Percentiles rank a stretch among this genome's conserved stretches.
phyloP scores from a whole-genome alignment of 768 basidiomycete species.

The Boletus huronensis region DNA sequence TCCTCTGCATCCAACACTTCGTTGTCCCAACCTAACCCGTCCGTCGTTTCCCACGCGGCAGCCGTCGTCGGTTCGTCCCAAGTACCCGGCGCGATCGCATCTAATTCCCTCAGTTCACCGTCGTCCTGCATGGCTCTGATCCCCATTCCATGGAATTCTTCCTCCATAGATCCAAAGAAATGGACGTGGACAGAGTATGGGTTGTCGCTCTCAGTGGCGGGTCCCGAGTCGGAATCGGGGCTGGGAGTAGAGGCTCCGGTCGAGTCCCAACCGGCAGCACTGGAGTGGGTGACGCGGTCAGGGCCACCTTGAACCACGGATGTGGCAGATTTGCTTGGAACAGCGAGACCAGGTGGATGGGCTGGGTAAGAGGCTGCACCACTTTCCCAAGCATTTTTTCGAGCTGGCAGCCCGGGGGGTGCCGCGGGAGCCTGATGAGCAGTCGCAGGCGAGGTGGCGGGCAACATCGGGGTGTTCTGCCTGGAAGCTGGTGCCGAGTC shows the following conservation, averaged over 20 bases:
- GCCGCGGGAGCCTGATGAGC: conserved; percentile 1
- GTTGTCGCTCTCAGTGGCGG: conserved; percentile 25
- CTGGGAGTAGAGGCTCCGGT: conserved; percentile 22
- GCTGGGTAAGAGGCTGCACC: conserved; percentile 6
- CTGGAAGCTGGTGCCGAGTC: conserved; percentile 15
- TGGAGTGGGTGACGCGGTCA: conserved; percentile 9
- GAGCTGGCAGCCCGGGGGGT: conserved; percentile 11
- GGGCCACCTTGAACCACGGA: neutral
- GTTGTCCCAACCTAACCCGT: conserved; percentile 11
- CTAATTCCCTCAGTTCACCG: conserved; percentile 16
- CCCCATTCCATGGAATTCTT: conserved; percentile 27
- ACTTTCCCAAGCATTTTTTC: conserved; percentile 11
- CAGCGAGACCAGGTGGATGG: conserved; percentile 12
- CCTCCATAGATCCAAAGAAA: conserved; percentile 28
- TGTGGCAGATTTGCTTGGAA: neutral
- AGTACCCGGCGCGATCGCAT: conserved; percentile 23
- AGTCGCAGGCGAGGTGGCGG: conserved; percentile 1
- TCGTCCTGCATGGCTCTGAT: conserved; percentile 16
- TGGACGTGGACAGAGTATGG: conserved; percentile 19
- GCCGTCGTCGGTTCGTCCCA: conserved; percentile 12
- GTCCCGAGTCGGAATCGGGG: conserved; percentile 27
- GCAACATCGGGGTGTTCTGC: conserved; percentile 12
- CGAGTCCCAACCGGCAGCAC: conserved; percentile 24
- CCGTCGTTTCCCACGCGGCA: conserved; percentile 2
- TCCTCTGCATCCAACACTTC: conserved; percentile 21